Base-by-base conservation (phyloP, 169 alveolate species). In the Babesia ovata region DNA sequence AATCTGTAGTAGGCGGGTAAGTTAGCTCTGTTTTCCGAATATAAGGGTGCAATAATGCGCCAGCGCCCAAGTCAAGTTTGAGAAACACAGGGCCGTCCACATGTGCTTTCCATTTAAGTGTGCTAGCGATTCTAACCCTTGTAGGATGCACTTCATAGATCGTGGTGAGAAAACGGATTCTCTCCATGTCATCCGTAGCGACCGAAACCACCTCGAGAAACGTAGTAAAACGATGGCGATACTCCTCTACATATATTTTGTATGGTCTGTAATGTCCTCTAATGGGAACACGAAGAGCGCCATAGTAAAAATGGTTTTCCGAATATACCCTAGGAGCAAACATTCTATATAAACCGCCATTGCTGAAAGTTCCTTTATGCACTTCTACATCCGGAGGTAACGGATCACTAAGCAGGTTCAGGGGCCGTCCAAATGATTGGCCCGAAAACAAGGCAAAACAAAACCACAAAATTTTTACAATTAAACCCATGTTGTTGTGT, bases 341-440 rank as follows among this genome's bases (percentile, higher is more conserved):
- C 73, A 63, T 63, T 8, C 73, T 58, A 17, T 63, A 63, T 21
- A 21, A 10, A 2, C 73, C 73, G 24, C 42, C 60, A n/a, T 45
- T 45, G 10, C 46, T 6, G 53, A 63, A 63, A 7, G 2, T 4
- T 0, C 73, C 73, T 14, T 14, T 1, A n/a, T 46, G 48, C 9
- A 63, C 50, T 26, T 36, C 36, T 14, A 24, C 49, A 36, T 17
- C 56, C 0, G 2, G 3, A 13, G 57, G 39, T 39, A 36, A 33
- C 45, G 49, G 49, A 24, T n/a, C 33, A 28, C n/a, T 39, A 4
- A 44, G 28, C 70, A 61, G 17, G 28, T 61, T 24, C 14, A 42
- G 50, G 50, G 14, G n/a, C 19, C 50, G 19, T 16, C 39, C 39
- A 33, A 33, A 33, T 33, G 39, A 2, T 6, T 33, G 39, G 39